phyloP scores from a whole-genome alignment of 2,329 filamentous ascomycete genomes.

The Colletotrichum spinosum region DNA sequence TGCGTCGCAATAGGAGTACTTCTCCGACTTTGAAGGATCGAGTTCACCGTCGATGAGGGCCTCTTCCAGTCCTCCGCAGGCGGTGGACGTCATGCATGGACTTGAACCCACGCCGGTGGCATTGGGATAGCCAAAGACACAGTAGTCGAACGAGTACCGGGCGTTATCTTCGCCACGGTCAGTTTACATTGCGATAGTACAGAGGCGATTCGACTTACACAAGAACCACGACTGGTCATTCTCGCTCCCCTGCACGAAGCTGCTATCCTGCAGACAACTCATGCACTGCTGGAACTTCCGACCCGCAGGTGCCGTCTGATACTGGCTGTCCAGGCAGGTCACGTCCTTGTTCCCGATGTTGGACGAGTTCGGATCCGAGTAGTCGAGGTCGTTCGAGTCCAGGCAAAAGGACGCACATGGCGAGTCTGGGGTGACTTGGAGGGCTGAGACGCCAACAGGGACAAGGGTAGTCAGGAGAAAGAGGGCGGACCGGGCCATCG shows the following conservation, averaged over 20 bases:
- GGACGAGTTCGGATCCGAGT: conserved; percentile 59
- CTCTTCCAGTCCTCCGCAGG: conserved; percentile 59
- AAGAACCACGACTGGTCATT: conserved; percentile 68
- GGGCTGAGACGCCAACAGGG: conserved; percentile 45
- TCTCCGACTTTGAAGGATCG: conserved; percentile 43
- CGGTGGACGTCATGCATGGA: conserved; percentile 63
- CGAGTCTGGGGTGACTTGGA: conserved; percentile 66
- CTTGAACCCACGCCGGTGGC: conserved; percentile 56
- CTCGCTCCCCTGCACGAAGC: conserved; percentile 58
- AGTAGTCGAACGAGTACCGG: conserved; percentile 63
- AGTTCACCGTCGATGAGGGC: conserved; percentile 55
- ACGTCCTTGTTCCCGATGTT: conserved; percentile 59
- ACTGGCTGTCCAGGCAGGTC: conserved; percentile 59
- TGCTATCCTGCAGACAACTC: conserved; percentile 64
- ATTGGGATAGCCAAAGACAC: conserved; percentile 64
- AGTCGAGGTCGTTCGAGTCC: conserved; percentile 54
- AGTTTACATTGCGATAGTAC: background rate
- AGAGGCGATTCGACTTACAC: conserved; percentile 54
- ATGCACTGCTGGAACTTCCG: conserved; percentile 63
- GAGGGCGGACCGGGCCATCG: conserved; percentile 40
- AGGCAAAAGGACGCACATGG: conserved; percentile 64
- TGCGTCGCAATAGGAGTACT: conserved; percentile 60
- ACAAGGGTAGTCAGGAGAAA: conserved; percentile 42
- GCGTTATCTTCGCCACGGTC: conserved; percentile 60
- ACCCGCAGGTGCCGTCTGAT: conserved; percentile 51